Conservation (phyloP, 2,329 filamentous ascomycete species). For the Verticillium albo-atrum region DNA sequence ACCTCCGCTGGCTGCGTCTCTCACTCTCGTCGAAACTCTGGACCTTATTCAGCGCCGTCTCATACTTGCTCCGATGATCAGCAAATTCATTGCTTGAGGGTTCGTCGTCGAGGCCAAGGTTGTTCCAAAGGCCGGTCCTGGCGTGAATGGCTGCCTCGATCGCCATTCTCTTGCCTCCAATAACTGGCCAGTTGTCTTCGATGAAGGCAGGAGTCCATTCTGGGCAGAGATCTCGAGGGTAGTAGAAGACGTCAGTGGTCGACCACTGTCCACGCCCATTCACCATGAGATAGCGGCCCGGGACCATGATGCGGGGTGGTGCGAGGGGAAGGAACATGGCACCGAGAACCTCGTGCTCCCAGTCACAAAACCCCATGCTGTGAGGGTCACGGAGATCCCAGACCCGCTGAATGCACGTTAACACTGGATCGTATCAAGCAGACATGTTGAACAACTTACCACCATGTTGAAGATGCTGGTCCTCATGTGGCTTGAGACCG, state of each 20-base stretch:
- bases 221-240: not conserved
- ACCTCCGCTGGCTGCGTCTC: not conserved
- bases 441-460: not conserved
- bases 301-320: not conserved
- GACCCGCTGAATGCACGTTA: not conserved
- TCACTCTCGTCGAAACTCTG: not conserved
- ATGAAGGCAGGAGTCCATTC: not conserved
- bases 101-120: not conserved
- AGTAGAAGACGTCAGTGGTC: not conserved
- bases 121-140: not conserved
- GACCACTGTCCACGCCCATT: not conserved
- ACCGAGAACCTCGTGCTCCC: not conserved
- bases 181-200: not conserved
- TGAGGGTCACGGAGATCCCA: not conserved
- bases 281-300: not conserved
- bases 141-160: not conserved
- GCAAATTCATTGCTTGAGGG: not conserved
- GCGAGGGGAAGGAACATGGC: not conserved
- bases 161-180: not conserved
- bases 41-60: not conserved
- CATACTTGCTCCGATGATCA: not conserved
- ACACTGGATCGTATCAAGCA: not conserved
- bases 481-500: not conserved
- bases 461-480: not conserved
- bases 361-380: not conserved